These are phyloP conservation scores for Seiridium cupressi DNA, from an alignment of 2,329 filamentous ascomycete species.

Conservation along the genomic window DNA sequence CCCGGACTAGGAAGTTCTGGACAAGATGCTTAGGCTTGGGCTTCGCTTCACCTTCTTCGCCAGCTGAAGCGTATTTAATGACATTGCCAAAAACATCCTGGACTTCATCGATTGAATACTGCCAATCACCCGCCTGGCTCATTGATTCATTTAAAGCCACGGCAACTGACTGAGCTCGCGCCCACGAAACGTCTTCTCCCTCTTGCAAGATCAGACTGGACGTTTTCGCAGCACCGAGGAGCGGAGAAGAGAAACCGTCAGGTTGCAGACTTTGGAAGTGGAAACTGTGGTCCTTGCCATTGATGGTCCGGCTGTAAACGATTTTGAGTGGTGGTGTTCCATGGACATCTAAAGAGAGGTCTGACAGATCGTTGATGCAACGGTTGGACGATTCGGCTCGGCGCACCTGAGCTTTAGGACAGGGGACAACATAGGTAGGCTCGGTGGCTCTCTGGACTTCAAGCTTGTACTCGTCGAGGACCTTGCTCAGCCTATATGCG, in stretches of 20 bases:
- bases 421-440: slow-evolving; percentile 81
- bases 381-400: slow-evolving; percentile 61
- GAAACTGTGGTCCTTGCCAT: slow-evolving; percentile 77
- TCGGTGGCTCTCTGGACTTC: slow-evolving; percentile 77
- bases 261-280: slow-evolving; percentile 94
- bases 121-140: slow-evolving; percentile 74
- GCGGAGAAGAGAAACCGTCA: slow-evolving; percentile 77
- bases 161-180: slow-evolving; percentile 67
- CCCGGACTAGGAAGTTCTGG: slow-evolving; percentile 81
- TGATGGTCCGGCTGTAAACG: slow-evolving; percentile 85
- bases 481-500: slow-evolving; percentile 79
- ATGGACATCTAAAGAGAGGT: slow-evolving; percentile 77
- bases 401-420: slow-evolving; percentile 75
- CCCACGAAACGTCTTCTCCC: slow-evolving; percentile 76
- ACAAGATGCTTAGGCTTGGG: slow-evolving; percentile 62
- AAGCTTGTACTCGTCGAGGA: slow-evolving; percentile 90
- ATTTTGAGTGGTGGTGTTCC: slow-evolving; percentile 91
- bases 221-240: slow-evolving; percentile 60
- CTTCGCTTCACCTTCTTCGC: slow-evolving; percentile 68
- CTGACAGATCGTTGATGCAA: slow-evolving; percentile 85
- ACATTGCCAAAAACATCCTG: slow-evolving; percentile 87
- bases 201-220: slow-evolving; percentile 56
- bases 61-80: slow-evolving; percentile 66
- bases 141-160: slow-evolving; percentile 92
- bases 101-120: slow-evolving; percentile 89